Evolutionary conservation across 768 basidiomycete genomes (phyloP).

Genomic region (Artomyces pyxidatus): DNA sequence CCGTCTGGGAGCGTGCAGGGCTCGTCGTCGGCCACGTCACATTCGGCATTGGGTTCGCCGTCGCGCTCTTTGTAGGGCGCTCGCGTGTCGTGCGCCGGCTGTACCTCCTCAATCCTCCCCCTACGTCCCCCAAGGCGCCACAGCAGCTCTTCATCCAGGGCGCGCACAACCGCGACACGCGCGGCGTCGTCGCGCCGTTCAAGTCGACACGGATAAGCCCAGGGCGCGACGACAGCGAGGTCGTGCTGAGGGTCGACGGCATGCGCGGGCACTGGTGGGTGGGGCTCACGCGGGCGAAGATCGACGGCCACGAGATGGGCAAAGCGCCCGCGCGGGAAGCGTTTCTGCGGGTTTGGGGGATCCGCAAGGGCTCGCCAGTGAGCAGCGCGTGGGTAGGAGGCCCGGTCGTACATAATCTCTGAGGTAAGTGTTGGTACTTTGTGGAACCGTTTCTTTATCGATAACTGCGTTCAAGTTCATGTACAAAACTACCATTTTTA

Average conservation of each 20-base stretch:
- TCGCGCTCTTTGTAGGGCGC: constrained; percentile 10
- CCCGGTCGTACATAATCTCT: background rate
- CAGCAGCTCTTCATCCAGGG: constrained; percentile 11
- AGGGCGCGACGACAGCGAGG: constrained; percentile 14
- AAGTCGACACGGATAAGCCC: constrained; percentile 7
- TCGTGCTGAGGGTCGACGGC: constrained; percentile 12
- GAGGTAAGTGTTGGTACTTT: no score
- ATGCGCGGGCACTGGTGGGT: constrained; percentile 17
- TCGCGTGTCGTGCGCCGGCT: constrained; percentile 14
- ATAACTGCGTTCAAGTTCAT: no score
- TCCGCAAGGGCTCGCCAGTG: constrained; percentile 2
- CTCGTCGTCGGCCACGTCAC: constrained; percentile 10
- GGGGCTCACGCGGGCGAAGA: constrained; percentile 5
- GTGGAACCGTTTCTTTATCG: no score
- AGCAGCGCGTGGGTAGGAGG: background rate
- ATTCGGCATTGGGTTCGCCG: constrained; percentile 12
- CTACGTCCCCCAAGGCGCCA: background rate
- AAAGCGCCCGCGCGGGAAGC: constrained; percentile 7
- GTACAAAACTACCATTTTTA: no score
- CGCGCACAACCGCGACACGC: constrained; percentile 2
- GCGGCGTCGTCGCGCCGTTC: constrained; percentile 12
- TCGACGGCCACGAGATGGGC: constrained; percentile 5
- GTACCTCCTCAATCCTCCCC: constrained; percentile 9
- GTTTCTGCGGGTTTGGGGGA: constrained; percentile 10
- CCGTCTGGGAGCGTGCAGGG: constrained; percentile 15